Conservation (phyloP, 169 alveolate species). For the Plasmodium knowlesi region DNA sequence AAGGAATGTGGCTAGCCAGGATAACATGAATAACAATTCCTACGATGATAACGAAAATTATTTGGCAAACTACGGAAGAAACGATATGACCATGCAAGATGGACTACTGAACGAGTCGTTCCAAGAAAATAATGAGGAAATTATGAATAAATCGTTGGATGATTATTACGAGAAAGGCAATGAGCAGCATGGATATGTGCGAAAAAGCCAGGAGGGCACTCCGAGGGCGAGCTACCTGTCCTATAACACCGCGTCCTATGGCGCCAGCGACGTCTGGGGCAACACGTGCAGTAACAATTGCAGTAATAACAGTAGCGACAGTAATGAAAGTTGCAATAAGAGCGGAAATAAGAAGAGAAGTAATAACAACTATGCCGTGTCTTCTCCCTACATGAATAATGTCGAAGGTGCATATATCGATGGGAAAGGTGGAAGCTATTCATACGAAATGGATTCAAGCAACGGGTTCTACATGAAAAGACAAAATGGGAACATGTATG, state of each 20-base stretch:
- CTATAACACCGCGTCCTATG: neutral
- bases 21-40: neutral
- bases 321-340: neutral
- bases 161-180: neutral
- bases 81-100: neutral
- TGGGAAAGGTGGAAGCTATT: neutral
- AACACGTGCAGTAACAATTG: neutral
- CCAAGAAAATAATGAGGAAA: neutral
- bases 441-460: neutral
- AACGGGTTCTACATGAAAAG: slow-evolving; percentile 1
- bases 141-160: neutral
- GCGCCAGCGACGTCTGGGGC: neutral
- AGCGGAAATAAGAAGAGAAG: neutral
- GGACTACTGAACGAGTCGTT: neutral
- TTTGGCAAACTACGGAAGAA: neutral
- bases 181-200: neutral
- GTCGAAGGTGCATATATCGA: too few species aligned
- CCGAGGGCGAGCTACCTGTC: neutral
- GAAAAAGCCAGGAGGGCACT: neutral
- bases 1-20: neutral
- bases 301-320: neutral
- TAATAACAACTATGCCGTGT: neutral
- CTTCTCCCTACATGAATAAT: neutral
- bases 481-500: neutral
- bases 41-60: neutral